phyloP scores from a whole-genome alignment of 2,329 filamentous ascomycete genomes.

The Xylariaceae sp. region DNA sequence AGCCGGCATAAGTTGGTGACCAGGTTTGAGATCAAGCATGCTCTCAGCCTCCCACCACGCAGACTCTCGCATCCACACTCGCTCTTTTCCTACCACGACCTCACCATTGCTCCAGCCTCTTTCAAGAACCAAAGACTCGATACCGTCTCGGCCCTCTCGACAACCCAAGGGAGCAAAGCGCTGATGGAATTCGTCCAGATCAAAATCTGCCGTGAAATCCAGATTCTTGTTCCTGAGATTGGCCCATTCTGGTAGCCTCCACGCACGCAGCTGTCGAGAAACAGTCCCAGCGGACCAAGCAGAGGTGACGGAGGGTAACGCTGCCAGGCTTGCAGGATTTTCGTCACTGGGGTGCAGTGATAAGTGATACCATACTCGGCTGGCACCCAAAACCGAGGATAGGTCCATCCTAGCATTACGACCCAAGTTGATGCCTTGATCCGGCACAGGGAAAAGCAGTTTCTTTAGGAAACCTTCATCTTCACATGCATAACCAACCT shows the following conservation, averaged over 20 bases:
- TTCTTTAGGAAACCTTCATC: conserved; percentile 78
- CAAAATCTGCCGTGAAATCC: conserved; percentile 96
- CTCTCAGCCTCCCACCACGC: conserved; percentile 98
- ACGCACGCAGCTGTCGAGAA: conserved; percentile 86
- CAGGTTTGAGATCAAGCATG: conserved; percentile 85
- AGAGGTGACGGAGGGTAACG: conserved; percentile 66
- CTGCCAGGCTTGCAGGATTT: conserved; percentile 68
- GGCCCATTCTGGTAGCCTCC: conserved; percentile 94
- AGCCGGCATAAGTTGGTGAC: conserved; percentile 38
- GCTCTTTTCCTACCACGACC: conserved; percentile 83
- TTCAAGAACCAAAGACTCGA: conserved; percentile 91
- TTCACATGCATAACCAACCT: conserved; percentile 76
- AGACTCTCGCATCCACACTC: conserved; percentile 90
- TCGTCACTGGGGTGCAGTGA: conserved; percentile 90
- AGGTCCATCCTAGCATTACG: conserved; percentile 77
- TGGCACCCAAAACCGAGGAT: conserved; percentile 68
- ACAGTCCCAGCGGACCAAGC: conserved; percentile 92
- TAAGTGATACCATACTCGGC: conserved; percentile 92
- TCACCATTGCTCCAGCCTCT: conserved; percentile 98
- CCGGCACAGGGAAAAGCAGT: conserved; percentile 73
- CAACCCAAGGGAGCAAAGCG: conserved; percentile 83
- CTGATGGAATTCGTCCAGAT: conserved; percentile 83
- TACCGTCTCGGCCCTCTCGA: conserved; percentile 83
- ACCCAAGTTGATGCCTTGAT: conserved; percentile 77
- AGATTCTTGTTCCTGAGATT: conserved; percentile 87